Evolutionary conservation across 495 filamentous ascomycete species (phyloP).

Genomic region (Apodospora peruviana): DNA sequence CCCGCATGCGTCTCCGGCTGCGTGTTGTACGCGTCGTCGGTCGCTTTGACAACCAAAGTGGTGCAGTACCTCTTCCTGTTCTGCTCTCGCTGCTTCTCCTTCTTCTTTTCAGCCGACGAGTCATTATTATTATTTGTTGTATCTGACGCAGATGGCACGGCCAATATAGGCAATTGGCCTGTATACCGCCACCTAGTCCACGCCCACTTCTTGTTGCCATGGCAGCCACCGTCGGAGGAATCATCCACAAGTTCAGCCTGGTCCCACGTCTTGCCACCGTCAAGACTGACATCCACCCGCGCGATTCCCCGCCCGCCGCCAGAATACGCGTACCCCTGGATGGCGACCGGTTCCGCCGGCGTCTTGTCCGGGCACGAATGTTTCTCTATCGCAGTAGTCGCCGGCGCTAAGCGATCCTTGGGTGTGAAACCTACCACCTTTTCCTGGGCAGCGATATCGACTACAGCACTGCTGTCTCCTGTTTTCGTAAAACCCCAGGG

Average conservation of each 20-base stretch:
- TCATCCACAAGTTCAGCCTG: slow-evolving; percentile 45
- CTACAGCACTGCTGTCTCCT: not conserved
- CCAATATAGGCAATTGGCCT: slow-evolving; percentile 8
- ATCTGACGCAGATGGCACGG: not conserved
- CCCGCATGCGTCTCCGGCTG: slow-evolving; percentile 47
- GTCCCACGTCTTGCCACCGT: slow-evolving; percentile 50
- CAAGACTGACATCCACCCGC: slow-evolving; percentile 51
- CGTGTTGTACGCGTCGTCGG: slow-evolving; percentile 52
- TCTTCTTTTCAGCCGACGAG: not conserved
- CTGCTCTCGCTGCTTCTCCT: too few species aligned
- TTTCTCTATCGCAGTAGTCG: not conserved
- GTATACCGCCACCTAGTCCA: slow-evolving; percentile 50
- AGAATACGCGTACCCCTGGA: slow-evolving; percentile 55
- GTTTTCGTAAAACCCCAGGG: slow-evolving; percentile 6
- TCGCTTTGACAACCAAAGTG: slow-evolving; percentile 50
- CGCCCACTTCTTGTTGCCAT: slow-evolving; percentile 43
- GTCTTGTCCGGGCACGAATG: slow-evolving; percentile 8
- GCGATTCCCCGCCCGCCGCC: slow-evolving; percentile 51
- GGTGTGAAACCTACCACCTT: slow-evolving; percentile 10
- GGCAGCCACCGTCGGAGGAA: slow-evolving; percentile 6
- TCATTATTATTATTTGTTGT: not conserved
- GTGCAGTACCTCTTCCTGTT: slow-evolving; percentile 22
- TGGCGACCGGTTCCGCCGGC: slow-evolving; percentile 24
- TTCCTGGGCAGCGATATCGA: slow-evolving; percentile 14
- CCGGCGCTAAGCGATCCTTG: not conserved